A percentile compares a stretch with the other conserved stretches of the same genome.
Evolutionary conservation across 2,329 filamentous ascomycete species (phyloP).

Genomic region (Aureobasidium musti): DNA sequence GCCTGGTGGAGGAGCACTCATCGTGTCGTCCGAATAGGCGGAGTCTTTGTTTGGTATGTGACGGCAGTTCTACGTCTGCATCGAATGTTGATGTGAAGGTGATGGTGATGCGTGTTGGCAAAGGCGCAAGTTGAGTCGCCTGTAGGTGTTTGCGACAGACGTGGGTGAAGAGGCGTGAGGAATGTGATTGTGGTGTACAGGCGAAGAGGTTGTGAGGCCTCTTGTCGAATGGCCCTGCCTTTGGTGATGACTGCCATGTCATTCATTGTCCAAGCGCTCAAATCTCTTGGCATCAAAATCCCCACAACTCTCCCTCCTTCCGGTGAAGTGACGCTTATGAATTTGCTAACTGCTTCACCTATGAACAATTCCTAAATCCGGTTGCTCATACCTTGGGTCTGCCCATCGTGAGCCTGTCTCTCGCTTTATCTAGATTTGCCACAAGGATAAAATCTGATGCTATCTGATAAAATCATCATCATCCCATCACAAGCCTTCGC

Average conservation of each 20-base stretch:
- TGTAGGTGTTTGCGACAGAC: neutral
- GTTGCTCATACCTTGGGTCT: neutral
- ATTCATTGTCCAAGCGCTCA: conserved; percentile 1
- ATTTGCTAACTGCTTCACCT: neutral
- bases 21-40: conserved; percentile 30
- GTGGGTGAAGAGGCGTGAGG: neutral
- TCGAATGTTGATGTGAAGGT: neutral
- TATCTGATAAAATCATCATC: neutral
- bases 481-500: neutral
- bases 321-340: neutral
- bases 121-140: neutral
- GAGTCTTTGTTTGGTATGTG: neutral
- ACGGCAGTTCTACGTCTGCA: conserved; percentile 5
- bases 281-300: conserved; percentile 13
- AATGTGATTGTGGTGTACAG: conserved; percentile 6
- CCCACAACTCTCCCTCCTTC: neutral
- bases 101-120: neutral
- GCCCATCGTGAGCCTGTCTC: neutral
- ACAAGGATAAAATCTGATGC: neutral
- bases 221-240: neutral
- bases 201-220: neutral
- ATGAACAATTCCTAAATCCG: neutral
- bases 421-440: neutral
- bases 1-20: conserved; percentile 42
- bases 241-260: conserved; percentile 2